Evolutionary conservation across 129 eudicot genomes (phyloP).

Genomic region (Helianthus annuus): HanXRQr2.0-SUNRISE NC_035448.2:107762885-107763384

Average conservation of each 20-base stretch:
- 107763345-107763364: conserved; percentile 90
- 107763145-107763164: conserved; percentile 99
- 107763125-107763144: conserved; percentile 99
- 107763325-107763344: conserved; percentile 99
- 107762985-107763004: no score
- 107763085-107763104: conserved; percentile 93
- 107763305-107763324: conserved; percentile 97
- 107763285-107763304: conserved; percentile 80
- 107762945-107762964: no score
- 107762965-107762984: no score
- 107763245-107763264: neutral
- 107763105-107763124: conserved; percentile 53
- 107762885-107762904: no score
- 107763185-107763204: conserved; percentile 91
- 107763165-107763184: conserved; percentile 99
- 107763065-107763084: conserved; percentile 55
- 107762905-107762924: no score
- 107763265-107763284: conserved; percentile 28
- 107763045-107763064: conserved; percentile 45
- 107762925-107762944: no score
- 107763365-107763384: conserved; percentile 75
- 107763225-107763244: neutral
- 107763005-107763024: conserved; percentile 54
- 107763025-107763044: conserved; percentile 34
- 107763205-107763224: neutral